phyloP scores from a whole-genome alignment of 2,329 filamentous ascomycete genomes.

The Clonostachys rosea region DNA sequence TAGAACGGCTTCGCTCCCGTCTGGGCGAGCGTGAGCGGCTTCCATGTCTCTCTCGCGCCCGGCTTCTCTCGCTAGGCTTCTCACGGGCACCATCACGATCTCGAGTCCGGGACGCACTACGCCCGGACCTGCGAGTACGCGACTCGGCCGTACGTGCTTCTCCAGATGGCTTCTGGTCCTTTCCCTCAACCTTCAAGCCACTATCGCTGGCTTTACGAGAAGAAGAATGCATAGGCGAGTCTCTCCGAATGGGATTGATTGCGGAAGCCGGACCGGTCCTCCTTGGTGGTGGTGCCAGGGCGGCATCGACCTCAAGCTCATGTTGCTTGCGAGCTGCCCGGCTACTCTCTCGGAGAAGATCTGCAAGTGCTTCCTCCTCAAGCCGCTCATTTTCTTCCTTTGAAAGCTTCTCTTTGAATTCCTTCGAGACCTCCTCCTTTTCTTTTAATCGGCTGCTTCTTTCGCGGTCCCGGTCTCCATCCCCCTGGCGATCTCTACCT shows the following conservation, averaged over 20 bases:
- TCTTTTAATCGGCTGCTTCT: slow-evolving; percentile 20
- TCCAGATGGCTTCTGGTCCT: slow-evolving; percentile 8
- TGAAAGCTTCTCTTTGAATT: slow-evolving; percentile 48
- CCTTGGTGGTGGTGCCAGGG: slow-evolving; percentile 49
- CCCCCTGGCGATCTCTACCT: slow-evolving; percentile 22
- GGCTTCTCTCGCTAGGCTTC: slow-evolving; percentile 3
- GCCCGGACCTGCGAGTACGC: slow-evolving; percentile 14
- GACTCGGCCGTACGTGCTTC: too few species aligned
- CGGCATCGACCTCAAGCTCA: slow-evolving; percentile 52
- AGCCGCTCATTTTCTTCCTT: slow-evolving; percentile 54
- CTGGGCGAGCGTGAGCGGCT: slow-evolving; percentile 28
- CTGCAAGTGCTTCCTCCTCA: slow-evolving; percentile 53
- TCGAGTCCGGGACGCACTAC: slow-evolving; percentile 20
- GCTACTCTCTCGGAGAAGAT: slow-evolving; percentile 55
- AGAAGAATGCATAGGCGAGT: slow-evolving; percentile 36
- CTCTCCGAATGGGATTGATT: slow-evolving; percentile 48
- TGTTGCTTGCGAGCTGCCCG: slow-evolving; percentile 40
- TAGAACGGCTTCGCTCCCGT: slow-evolving; percentile 25
- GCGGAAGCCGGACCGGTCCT: slow-evolving; percentile 49
- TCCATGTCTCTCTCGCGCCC: slow-evolving; percentile 1
- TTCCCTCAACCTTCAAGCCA: slow-evolving; percentile 22
- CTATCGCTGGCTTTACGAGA: slow-evolving; percentile 29
- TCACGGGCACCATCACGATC: slow-evolving; percentile 6
- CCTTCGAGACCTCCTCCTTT: slow-evolving; percentile 32
- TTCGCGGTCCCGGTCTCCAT: slow-evolving; percentile 28